Base-by-base conservation (phyloP, 768 basidiomycete genomes). In the Lentinus tigrinus region DNA sequence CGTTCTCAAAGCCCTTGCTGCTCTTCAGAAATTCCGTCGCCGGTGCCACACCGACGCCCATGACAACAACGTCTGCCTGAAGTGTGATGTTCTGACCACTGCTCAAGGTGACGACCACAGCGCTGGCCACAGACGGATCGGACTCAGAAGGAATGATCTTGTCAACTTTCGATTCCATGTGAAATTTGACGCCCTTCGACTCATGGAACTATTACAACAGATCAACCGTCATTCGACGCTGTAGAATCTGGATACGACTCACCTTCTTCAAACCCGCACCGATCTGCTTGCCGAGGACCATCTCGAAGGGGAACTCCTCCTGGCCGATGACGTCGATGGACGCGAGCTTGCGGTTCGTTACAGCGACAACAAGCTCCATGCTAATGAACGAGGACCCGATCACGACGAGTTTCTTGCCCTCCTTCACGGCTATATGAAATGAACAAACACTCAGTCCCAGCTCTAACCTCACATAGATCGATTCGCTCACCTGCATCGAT, bases 351-450 rank as follows among this genome's bases (percentile, higher is more conserved):
- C 89, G 85, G 64, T 85, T 85, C 8, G 83, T 72, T 2, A 89
- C 73, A 0, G 91, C 89, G n/a, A 77, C 80, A 7, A 92, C 91
- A n/a, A 93, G 77, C 70, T 95, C 91, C 92, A 97, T 92, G 55
- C 89, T 85, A 65, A 97, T 97, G 75, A 95, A 97, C 14, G 89
- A 91, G 49, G 86, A 89, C 2, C 95, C 95, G 61, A 96, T 87
- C 13, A 95, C 82, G 31, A 93, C 92, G 58, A 89, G 71, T 48
- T 78, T 78, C 72, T 93, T 90, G 34, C 88, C 88, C 62, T 91
- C 88, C 73, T 88, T 75, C 36, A 81, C 81, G 48, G 80, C 86
- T 89, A 39, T 31, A 39, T 44, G 6, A 17, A 40, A 56, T 44
- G 6, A 17, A 40, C 55, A 38, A 39, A 11, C 21, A 54, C 26